phyloP scores from a whole-genome alignment of 2,329 filamentous ascomycete species.

The Bipolaris oryzae region DNA sequence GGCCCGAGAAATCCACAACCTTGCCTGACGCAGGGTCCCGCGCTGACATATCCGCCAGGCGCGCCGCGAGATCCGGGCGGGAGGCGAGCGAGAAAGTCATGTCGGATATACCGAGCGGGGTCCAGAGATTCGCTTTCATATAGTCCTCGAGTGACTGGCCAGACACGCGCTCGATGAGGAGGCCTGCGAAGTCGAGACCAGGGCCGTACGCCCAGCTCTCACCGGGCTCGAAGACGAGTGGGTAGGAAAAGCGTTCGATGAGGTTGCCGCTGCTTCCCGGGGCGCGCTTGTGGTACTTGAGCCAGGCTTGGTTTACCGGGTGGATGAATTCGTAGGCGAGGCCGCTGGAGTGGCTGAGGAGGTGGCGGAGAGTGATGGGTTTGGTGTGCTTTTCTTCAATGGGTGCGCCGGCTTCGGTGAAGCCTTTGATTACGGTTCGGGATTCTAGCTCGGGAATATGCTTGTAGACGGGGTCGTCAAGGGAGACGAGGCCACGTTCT shows the following conservation, averaged over 20 bases:
- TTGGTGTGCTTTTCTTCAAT: constrained; percentile 31
- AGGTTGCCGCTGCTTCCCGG: constrained; percentile 52
- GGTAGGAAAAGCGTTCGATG: constrained; percentile 50
- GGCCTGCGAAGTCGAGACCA: constrained; percentile 56
- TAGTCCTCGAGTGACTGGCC: constrained; percentile 63
- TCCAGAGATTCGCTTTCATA: constrained; percentile 60
- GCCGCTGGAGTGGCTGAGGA: constrained; percentile 60
- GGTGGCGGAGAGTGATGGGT: constrained; percentile 42
- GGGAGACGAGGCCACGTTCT: constrained; percentile 38
- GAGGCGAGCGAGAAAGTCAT: constrained; percentile 59
- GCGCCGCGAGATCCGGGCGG: constrained; percentile 29
- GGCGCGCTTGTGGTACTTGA: constrained; percentile 23
- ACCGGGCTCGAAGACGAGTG: constrained; percentile 52
- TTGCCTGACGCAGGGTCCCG: constrained; percentile 26
- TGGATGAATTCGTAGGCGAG: constrained; percentile 54
- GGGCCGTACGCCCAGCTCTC: constrained; percentile 59
- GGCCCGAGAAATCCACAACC: constrained; percentile 4
- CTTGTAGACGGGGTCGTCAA: constrained; percentile 43
- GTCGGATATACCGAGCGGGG: constrained; percentile 54
- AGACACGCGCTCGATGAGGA: constrained; percentile 52
- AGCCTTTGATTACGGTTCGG: constrained; percentile 32
- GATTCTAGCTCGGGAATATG: constrained; percentile 42
- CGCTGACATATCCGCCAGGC: constrained; percentile 38
- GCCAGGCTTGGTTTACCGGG: constrained; percentile 51
- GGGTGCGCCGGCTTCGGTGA: constrained; percentile 31